Conservation (phyloP, 768 basidiomycete species). For the Termitomyces eurrhizus region DNA sequence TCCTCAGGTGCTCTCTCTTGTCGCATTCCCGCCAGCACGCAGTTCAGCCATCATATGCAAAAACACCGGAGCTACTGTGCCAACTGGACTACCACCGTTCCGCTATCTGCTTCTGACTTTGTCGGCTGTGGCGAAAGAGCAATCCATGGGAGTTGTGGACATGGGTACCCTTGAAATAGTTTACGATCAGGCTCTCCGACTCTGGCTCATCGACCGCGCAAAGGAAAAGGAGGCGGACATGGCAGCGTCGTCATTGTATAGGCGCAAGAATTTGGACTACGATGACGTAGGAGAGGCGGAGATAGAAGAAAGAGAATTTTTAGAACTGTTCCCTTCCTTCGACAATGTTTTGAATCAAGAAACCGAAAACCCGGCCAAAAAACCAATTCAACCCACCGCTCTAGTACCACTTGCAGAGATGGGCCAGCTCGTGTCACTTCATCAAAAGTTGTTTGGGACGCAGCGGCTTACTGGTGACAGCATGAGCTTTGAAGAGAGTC, state of each 20-base stretch:
- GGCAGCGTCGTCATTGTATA: slow-evolving; percentile 74
- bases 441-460: slow-evolving; percentile 37
- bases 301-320: slow-evolving; percentile 79
- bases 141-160: slow-evolving; percentile 33
- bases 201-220: slow-evolving; percentile 82
- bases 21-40: slow-evolving; percentile 51
- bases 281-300: slow-evolving; percentile 64
- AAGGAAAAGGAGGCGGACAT: slow-evolving; percentile 61
- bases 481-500: slow-evolving; percentile 28
- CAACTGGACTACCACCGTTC: slow-evolving; percentile 31
- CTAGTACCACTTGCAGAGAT: slow-evolving; percentile 33
- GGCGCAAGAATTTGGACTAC: slow-evolving; percentile 50
- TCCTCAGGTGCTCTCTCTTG: slow-evolving; percentile 29
- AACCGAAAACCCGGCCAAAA: slow-evolving; percentile 10
- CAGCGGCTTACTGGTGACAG: slow-evolving; percentile 1
- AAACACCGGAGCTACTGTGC: slow-evolving; percentile 20
- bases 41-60: slow-evolving; percentile 35
- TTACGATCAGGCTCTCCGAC: slow-evolving; percentile 69
- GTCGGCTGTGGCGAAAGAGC: slow-evolving; percentile 42
- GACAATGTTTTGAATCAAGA: slow-evolving; percentile 51
- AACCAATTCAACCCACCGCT: slow-evolving; percentile 9
- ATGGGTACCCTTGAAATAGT: slow-evolving; percentile 38
- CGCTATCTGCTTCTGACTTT: slow-evolving; percentile 44
- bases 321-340: slow-evolving; percentile 81
- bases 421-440: slow-evolving; percentile 41